Evolutionary conservation across 805 yeast genomes (phyloP).

Genomic region (Teunomyces barrocoloradensis): DNA sequence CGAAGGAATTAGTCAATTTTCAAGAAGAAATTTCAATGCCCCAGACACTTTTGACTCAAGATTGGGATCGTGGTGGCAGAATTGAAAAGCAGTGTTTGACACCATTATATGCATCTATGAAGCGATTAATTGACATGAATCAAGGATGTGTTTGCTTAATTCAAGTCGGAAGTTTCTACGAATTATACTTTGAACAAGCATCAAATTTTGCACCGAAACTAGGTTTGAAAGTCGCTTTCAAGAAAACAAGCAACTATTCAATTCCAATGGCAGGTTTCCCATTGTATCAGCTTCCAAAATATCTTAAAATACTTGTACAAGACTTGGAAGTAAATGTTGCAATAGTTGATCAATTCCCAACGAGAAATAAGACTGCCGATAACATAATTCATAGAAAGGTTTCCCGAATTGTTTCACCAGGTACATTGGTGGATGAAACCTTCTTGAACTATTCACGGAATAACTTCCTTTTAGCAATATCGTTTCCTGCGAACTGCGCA

Average conservation of each 20-base stretch:
- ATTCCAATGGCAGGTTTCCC: slow-evolving; percentile 95
- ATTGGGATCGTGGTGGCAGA: slow-evolving; percentile 43
- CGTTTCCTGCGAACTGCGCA: slow-evolving; percentile 50
- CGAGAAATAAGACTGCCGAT: slow-evolving; percentile 18
- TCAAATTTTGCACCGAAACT: slow-evolving; percentile 64
- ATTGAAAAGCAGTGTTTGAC: slow-evolving; percentile 28
- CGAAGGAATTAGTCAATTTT: not conserved
- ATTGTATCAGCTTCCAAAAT: slow-evolving; percentile 62
- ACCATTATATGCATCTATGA: slow-evolving; percentile 34
- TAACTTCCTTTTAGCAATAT: slow-evolving; percentile 66
- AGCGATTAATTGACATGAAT: slow-evolving; percentile 30
- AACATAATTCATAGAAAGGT: slow-evolving; percentile 61
- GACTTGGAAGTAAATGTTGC: slow-evolving; percentile 73
- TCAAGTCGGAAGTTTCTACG: slow-evolving; percentile 86
- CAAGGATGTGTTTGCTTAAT: slow-evolving; percentile 46
- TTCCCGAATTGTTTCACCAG: slow-evolving; percentile 83
- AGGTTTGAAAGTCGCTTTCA: slow-evolving; percentile 67
- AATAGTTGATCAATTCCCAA: slow-evolving; percentile 64
- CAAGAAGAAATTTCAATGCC: not conserved
- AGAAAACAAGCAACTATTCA: slow-evolving; percentile 39
- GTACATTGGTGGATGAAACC: slow-evolving; percentile 85
- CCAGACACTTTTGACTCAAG: slow-evolving; percentile 5
- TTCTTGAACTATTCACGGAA: slow-evolving; percentile 70
- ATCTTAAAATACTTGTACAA: slow-evolving; percentile 69
- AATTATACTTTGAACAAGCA: slow-evolving; percentile 88